Evolutionary conservation across 257 asterid species (phyloP), one percentile per base, ranked within the genome.

Genomic region (Nicotiana tomentosiformis): DNA sequence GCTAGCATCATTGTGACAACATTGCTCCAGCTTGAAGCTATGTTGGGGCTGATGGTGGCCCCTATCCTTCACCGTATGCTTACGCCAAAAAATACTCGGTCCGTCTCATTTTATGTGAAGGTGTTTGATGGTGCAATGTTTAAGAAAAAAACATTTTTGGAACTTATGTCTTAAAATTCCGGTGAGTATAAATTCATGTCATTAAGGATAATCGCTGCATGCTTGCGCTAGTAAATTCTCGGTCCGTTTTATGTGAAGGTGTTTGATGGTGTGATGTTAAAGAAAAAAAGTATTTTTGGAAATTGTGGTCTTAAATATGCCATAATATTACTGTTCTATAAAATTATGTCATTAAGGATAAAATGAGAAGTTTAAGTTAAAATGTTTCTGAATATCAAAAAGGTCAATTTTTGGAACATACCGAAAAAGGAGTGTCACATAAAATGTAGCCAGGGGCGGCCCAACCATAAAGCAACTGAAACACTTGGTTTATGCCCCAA

Each of bases 21-120:
- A 76, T 76, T 51, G 64, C 64, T 76, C 80, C 80, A 76, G 46
- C 64, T 76, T 76, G 80, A 49, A 76, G 80, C 53, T 51, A 51
- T 26, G 64, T 76, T 76, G 16, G 80, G 9, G 77, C 32, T 20
- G 61, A 14, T 51, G 80, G 46, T 49, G 80, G 80, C 26, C 80
- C 80, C 53, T 35, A 49, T 39, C 62, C 58, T 20, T 39, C 56
- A 68, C 30, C 14, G 26, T 11, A 60, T 60, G 66, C 14, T 60
- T 60, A n/a, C 12, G 66, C 23, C 10, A 7, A 0, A n/a, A 18
- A 3, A 2, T 39, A 9, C 2, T 68, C 1, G 43, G 6, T 39
- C 0, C 0, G 4, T 72, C 15, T 46, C 15, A 23, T 20, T 46
- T 72, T 46, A 72, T 72, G 1, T 3, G 5, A 43, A 0, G 4